Evolutionary conservation across 495 filamentous ascomycete genomes (phyloP).

Genomic region (Penicillium verhagenii): DNA sequence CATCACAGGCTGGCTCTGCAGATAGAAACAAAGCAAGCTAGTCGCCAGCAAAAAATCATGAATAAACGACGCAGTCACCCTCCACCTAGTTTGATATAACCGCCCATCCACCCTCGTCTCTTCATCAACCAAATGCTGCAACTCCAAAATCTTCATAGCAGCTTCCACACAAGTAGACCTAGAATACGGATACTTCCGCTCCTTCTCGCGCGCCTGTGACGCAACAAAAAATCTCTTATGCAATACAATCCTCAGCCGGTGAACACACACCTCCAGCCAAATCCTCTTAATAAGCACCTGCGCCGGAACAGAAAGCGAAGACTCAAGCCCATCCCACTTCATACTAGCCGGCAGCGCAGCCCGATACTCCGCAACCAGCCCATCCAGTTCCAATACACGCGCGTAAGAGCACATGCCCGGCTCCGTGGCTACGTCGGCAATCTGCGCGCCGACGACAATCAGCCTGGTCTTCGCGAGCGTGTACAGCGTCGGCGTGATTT

Average conservation of each 20-base stretch:
- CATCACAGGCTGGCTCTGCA: background rate
- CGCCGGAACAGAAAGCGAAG: background rate
- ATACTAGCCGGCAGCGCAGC: background rate
- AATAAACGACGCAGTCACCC: background rate
- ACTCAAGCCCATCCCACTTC: background rate
- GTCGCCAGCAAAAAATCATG: background rate
- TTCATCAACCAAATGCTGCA: background rate
- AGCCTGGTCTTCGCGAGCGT: slow-evolving; percentile 34
- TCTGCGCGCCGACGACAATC: slow-evolving; percentile 29
- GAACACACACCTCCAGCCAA: background rate
- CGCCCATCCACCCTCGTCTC: background rate
- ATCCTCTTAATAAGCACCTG: background rate
- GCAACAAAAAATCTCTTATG: background rate
- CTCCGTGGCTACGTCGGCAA: slow-evolving; percentile 28
- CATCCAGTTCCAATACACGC: slow-evolving; percentile 38
- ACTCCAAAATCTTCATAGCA: background rate
- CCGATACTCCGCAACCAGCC: slow-evolving; percentile 26
- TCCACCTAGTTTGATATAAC: background rate
- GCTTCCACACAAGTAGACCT: background rate
- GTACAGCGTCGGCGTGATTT: slow-evolving; percentile 28
- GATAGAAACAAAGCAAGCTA: background rate
- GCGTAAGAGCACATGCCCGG: slow-evolving; percentile 27
- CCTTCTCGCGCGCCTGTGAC: background rate
- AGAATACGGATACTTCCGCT: background rate
- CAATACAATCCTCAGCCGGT: background rate